phyloP scores from a whole-genome alignment of 2,329 filamentous ascomycete genomes.

The Rugonectria rugulosa region DNA sequence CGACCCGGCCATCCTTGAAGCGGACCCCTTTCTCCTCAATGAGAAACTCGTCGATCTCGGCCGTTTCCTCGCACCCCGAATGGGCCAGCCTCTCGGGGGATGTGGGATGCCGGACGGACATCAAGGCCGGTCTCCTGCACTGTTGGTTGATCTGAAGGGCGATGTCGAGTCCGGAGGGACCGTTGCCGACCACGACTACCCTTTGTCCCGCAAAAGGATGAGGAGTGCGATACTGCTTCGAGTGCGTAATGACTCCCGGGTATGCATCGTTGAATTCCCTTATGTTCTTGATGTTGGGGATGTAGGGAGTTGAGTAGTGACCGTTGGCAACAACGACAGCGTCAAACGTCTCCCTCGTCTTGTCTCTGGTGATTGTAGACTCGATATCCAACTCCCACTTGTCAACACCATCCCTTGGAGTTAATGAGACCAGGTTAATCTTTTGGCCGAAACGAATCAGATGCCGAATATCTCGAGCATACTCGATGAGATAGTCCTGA shows the following conservation, averaged over 20 bases:
- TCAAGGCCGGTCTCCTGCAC: slow-evolving; percentile 67
- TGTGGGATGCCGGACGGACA: slow-evolving; percentile 65
- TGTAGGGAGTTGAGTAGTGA: slow-evolving; percentile 74
- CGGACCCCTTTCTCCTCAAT: slow-evolving; percentile 64
- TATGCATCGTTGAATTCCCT: slow-evolving; percentile 64
- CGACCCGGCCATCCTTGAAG: slow-evolving; percentile 71
- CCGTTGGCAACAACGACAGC: slow-evolving; percentile 79
- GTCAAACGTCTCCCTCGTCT: slow-evolving; percentile 65
- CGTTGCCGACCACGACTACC: slow-evolving; percentile 84
- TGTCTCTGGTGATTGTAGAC: slow-evolving; percentile 54
- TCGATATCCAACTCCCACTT: slow-evolving; percentile 69
- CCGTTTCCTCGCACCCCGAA: slow-evolving; percentile 58
- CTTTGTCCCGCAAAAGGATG: slow-evolving; percentile 72
- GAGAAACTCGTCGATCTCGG: slow-evolving; percentile 66
- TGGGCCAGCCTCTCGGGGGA: slow-evolving; percentile 54
- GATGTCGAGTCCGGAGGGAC: slow-evolving; percentile 85
- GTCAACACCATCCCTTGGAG: slow-evolving; percentile 43
- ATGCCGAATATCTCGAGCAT: slow-evolving; percentile 71
- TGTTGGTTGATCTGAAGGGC: slow-evolving; percentile 74
- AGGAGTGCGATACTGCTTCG: slow-evolving; percentile 79
- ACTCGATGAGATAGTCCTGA: slow-evolving; percentile 75
- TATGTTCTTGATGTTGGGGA: slow-evolving; percentile 70
- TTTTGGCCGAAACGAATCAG: slow-evolving; percentile 75
- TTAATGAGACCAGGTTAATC: slow-evolving; percentile 65
- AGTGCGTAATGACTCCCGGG: slow-evolving; percentile 71